Base-by-base conservation (phyloP, 805 yeast species). In the Sugiyamaella boreocaroliniensis region DNA sequence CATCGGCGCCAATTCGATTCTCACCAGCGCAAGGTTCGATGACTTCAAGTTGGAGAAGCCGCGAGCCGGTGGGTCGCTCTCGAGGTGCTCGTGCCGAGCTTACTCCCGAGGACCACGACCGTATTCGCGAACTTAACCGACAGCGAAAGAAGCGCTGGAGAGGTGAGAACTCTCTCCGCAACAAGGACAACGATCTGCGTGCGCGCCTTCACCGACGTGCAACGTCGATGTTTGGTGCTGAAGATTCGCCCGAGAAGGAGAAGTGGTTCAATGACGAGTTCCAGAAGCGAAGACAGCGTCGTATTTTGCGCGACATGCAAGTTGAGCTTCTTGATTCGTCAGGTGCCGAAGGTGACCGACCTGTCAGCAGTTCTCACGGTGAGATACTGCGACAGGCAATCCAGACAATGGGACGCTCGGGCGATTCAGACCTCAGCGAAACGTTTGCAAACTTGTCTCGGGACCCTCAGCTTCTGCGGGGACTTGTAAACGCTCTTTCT, bases 161-260 rank as follows among this genome's bases (percentile, higher is more conserved):
- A 62, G 90, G 82, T 58, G 82, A 80, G 26, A 89, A 92, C 64
- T 77, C 79, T 8, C 84, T 84, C 55, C 76, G 93, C 58, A 90
- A 90, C 67, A 84, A 87, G 70, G 96, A 89, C 66, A 85, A 88
- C 61, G 98, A 92, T 64, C 72, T 92, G 51, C 76, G 95, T 49
- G 80, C 86, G 0, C 74, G 98, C 51, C 83, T 92, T 18, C 76
- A 79, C 57, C 84, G 83, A 58, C 74, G 93, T 42, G 97, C 97
- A 0, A 73, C 71, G 40, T 70, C 68, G 16, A 69, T 84, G 59
- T 89, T 80, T 69, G 93, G 96, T 1, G 77, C 73, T 9, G 73
- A 69, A 0, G 81, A 80, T 6, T 69, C 83, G 10, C 80, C 76
- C 45, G 78, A 80, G 56, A 75, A 73, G 50, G 65, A 68, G 43